Evolutionary conservation across 2,329 filamentous ascomycete species (phyloP).

Genomic region (Mycosphaerella sp.): DNA sequence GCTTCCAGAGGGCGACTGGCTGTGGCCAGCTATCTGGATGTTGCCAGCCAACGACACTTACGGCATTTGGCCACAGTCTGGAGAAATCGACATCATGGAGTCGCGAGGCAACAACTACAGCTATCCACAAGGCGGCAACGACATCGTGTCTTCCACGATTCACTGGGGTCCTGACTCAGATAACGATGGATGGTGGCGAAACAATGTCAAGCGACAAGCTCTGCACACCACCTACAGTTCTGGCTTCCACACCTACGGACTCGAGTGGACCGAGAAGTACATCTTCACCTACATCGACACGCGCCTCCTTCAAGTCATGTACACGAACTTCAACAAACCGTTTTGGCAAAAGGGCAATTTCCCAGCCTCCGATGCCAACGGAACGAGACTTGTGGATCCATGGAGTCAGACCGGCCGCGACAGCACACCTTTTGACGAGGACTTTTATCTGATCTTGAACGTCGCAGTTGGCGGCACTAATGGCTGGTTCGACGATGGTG

Average conservation of each 20-base stretch:
- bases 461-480: constrained; percentile 38
- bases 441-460: constrained; percentile 40
- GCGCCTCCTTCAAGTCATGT: constrained; percentile 71
- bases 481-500: constrained; percentile 74
- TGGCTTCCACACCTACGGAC: constrained; percentile 68
- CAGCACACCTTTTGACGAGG: constrained; percentile 38
- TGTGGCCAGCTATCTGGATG: constrained; percentile 93
- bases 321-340: constrained; percentile 50
- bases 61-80: constrained; percentile 70
- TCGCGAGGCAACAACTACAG: constrained; percentile 76
- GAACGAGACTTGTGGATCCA: constrained; percentile 35
- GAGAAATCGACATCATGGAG: constrained; percentile 79
- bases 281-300: constrained; percentile 81
- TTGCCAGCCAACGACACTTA: constrained; percentile 67
- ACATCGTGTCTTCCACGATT: constrained; percentile 70
- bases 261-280: constrained; percentile 86
- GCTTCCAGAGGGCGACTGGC: constrained; percentile 72
- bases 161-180: constrained; percentile 72
- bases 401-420: constrained; percentile 35
- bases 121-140: constrained; percentile 70
- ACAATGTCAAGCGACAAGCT: constrained; percentile 68
- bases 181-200: constrained; percentile 77
- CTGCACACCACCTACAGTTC: constrained; percentile 67
- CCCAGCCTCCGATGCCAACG: constrained; percentile 32
- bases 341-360: constrained; percentile 39